Conservation (phyloP, 495 filamentous ascomycete genomes). For the Lasiosphaeria miniovina region DNA sequence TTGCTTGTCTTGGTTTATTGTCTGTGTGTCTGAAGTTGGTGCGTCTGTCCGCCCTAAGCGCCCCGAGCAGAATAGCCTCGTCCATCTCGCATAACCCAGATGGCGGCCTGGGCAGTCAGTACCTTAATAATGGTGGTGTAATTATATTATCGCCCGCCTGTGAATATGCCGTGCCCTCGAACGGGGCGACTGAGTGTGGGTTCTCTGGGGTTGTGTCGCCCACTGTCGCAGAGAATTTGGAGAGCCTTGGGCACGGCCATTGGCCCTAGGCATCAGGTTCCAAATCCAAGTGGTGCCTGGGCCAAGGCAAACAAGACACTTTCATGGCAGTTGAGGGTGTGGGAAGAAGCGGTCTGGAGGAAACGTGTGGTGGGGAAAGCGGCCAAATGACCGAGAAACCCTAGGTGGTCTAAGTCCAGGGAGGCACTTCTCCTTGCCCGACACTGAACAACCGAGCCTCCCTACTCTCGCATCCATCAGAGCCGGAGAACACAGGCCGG, state of each 20-base stretch:
- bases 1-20: not conserved
- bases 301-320: not conserved
- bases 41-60: not conserved
- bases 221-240: not conserved
- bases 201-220: not conserved
- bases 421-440: not conserved
- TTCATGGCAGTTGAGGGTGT: not conserved
- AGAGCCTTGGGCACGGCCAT: not conserved
- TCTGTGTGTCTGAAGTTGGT: not conserved
- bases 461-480: not conserved
- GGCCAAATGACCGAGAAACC: not conserved
- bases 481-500: not conserved
- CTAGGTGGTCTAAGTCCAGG: not conserved
- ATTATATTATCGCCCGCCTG: not conserved
- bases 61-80: not conserved
- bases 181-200: not conserved
- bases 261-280: not conserved
- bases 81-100: not conserved
- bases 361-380: not conserved
- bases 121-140: not conserved
- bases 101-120: not conserved
- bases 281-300: not conserved
- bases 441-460: not conserved
- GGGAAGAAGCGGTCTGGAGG: not conserved
- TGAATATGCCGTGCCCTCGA: not conserved